Conservation (phyloP, 805 yeast genomes). For the Candida dajiaensis region DNA sequence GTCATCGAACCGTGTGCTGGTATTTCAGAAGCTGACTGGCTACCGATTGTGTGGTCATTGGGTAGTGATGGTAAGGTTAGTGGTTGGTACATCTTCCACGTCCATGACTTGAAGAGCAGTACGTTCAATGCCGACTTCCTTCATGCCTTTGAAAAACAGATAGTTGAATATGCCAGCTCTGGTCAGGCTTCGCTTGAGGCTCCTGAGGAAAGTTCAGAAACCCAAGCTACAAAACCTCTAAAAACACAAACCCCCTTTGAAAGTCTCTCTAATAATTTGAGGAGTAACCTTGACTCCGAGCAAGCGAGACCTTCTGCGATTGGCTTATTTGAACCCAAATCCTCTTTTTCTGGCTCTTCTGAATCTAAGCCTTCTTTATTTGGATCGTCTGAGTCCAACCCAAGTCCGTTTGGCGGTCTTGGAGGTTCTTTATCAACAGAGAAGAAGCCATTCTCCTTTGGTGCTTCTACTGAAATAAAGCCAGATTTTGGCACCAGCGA, state of each 20-base stretch:
- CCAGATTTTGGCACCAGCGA: neutral
- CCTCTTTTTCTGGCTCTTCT: neutral
- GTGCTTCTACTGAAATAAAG: too few relatives aligned
- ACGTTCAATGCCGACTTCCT: conserved; percentile 21
- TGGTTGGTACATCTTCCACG: conserved; percentile 61
- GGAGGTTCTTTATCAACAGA: neutral
- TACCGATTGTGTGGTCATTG: conserved; percentile 62
- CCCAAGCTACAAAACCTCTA: neutral
- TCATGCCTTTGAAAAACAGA: neutral
- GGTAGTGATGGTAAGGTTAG: conserved; percentile 58
- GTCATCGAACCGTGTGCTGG: conserved; percentile 52
- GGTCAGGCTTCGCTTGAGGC: neutral
- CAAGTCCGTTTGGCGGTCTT: neutral
- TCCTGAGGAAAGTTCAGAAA: neutral
- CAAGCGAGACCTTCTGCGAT: neutral
- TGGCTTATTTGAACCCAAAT: neutral
- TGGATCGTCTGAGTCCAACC: conserved; percentile 3
- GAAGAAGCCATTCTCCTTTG: too few relatives aligned
- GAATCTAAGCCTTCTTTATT: neutral
- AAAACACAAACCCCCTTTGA: neutral
- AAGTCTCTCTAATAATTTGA: neutral
- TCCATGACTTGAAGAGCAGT: conserved; percentile 39
- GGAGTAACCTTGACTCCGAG: neutral
- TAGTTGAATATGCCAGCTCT: neutral
- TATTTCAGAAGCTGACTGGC: conserved; percentile 49